Evolutionary conservation across 1,284 basidiomycete genomes (phyloP).

Genomic region (Fistulinella cinereoalba): DNA sequence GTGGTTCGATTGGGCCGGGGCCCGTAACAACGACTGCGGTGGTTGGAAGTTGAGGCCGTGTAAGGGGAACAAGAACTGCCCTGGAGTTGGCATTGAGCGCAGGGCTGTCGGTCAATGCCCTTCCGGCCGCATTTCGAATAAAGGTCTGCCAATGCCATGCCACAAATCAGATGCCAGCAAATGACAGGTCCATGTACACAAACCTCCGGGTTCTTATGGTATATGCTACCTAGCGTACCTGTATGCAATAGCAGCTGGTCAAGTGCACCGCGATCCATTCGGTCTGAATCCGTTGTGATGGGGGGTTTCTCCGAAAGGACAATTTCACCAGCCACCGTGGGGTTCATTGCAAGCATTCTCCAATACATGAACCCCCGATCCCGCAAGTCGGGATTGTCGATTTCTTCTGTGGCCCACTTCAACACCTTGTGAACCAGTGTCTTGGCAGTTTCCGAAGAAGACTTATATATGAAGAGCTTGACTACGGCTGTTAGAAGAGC

Average conservation of each 20-base stretch:
- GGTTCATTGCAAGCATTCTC: slow-evolving; percentile 94
- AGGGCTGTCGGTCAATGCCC: slow-evolving; percentile 71
- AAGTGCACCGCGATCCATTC: slow-evolving; percentile 93
- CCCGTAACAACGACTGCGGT: slow-evolving; percentile 52
- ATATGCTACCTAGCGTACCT: slow-evolving; percentile 81
- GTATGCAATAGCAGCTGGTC: slow-evolving; percentile 86
- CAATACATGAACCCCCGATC: slow-evolving; percentile 99
- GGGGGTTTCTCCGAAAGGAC: slow-evolving; percentile 94
- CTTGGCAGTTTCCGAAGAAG: slow-evolving; percentile 80
- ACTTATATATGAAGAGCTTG: slow-evolving; percentile 95
- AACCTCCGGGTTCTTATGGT: slow-evolving; percentile 87
- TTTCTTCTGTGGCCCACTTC: slow-evolving; percentile 96
- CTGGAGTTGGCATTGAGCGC: slow-evolving; percentile 75
- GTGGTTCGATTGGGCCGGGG: slow-evolving; percentile 64
- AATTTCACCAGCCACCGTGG: slow-evolving; percentile 83
- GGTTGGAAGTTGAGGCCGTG: slow-evolving; percentile 50
- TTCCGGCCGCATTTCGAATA: slow-evolving; percentile 75
- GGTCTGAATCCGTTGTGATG: slow-evolving; percentile 96
- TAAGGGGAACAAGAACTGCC: slow-evolving; percentile 62
- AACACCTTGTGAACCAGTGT: slow-evolving; percentile 93
- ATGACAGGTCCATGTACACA: slow-evolving; percentile 17
- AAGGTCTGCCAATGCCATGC: slow-evolving; percentile 78
- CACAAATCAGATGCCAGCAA: slow-evolving; percentile 12
- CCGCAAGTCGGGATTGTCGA: slow-evolving; percentile 95
- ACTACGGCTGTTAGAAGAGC: slow-evolving; percentile 94